Base-by-base conservation (phyloP, 2,329 filamentous ascomycete genomes). In the Aureobasidium sp. region DNA sequence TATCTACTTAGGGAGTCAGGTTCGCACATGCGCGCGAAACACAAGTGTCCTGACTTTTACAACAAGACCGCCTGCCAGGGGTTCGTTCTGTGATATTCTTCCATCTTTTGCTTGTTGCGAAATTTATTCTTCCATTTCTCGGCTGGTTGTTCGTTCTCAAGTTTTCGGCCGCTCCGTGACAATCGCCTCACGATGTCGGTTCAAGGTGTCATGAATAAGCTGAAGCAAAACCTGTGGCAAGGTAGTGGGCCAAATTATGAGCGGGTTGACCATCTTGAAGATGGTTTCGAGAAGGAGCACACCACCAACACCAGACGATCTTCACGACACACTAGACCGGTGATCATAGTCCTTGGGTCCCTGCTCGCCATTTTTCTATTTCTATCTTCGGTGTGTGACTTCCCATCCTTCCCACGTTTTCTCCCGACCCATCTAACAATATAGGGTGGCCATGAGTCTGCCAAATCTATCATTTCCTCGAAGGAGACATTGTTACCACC, bases 191-290 rank as follows among this genome's bases (percentile, higher is more conserved):
- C 32, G n/a, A 59, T 60, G 56, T 27, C 44, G 10, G 13, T 36
- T 7, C 41, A 59, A 46, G 41, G 53, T 43, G 37, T 60, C 57
- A 17, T 51, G 57, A 43, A 37, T 51, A 60, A 60, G 57, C 34
- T 60, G 32, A 59, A 39, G 57, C 57, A 36, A 41, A 39, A n/a
- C 32, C 13, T 59, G n/a, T 50, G 43, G 56, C 43, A 59, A 39
- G 44, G 55, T 24, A 43, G 15, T 51, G 57, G 36, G n/a, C 57
- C 32, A 26, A 26, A 32, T 43, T 60, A 60, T 51, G 57, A 60
- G 13, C 34, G 46, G 29, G 44, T 60, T 15, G 55, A 48, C 55
- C 20, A 20, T 20, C 41, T 48, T 8, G 57, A 60, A 24, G 57
- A 60, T 15, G 57, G 46, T 5, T 39, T 48, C 20, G 57, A 60